Evolutionary conservation across 2,329 filamentous ascomycete species (phyloP).

Genomic region (Hymenoscyphus infarciens): DNA sequence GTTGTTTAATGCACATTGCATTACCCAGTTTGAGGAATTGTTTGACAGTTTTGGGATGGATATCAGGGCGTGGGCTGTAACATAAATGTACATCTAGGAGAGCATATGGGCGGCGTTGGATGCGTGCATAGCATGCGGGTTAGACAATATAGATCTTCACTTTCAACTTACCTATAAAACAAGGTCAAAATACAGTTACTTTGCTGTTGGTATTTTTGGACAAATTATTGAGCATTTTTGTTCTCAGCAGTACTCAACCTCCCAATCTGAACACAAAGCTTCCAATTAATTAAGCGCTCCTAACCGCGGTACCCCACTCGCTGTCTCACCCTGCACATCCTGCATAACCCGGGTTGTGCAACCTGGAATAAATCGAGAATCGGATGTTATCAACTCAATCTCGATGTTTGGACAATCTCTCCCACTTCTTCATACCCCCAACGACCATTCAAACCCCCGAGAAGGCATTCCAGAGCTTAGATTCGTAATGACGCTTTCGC

Average conservation of each 20-base stretch:
- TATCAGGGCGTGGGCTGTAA: constrained; percentile 18
- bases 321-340: no score
- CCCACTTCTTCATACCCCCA: not conserved
- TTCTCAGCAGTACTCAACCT: no score
- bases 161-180: constrained; percentile 11
- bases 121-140: constrained; percentile 23
- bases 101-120: constrained; percentile 34
- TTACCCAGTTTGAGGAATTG: not conserved
- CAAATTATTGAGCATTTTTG: no score
- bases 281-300: no score
- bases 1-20: constrained; percentile 22
- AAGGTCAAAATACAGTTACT: no score
- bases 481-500: not conserved
- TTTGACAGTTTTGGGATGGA: constrained; percentile 6
- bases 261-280: no score
- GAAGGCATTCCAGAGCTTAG: not conserved
- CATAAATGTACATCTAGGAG: constrained; percentile 25
- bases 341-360: no score
- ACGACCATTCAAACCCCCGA: not conserved
- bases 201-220: no score
- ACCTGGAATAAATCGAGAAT: not conserved
- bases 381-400: not conserved
- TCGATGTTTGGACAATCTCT: not conserved
- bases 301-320: no score
- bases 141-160: constrained; percentile 34